Base-by-base conservation (phyloP, 805 yeast species). In the Yamadazyma tumulicola region DNA sequence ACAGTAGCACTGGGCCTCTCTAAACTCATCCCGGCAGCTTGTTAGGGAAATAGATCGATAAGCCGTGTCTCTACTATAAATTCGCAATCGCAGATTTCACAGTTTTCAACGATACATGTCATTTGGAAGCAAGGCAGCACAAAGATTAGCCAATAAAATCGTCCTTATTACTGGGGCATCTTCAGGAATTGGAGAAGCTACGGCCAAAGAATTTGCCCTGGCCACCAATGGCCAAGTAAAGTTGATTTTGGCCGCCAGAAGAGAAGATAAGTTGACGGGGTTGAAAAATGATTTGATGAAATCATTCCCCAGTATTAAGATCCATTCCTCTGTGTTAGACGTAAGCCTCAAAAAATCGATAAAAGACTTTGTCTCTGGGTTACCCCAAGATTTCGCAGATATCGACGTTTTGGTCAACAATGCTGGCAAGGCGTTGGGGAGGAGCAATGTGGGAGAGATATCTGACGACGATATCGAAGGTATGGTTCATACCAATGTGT, bases 181-280 rank as follows among this genome's bases (percentile, higher is more conserved):
- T 9, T 53, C 66, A 3, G 70, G 70, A n/a, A 64, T 64, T 38
- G 70, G 70, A n/a, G 63, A 54, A 27, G 68, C 70, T 19, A 59
- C 66, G 4, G 68, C 67, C 5, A 51, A 47, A 34, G 67, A 61
- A 36, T 61, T 64, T 45, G 70, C 70, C 3, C 39, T 52, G 6
- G 67, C 68, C 14, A 53, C 67, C 25, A 54, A 60, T 35, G 69
- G 69, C 13, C 47, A 59, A 22, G 52, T 63, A 39, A 59, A 47
- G 42, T 52, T 64, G 38, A 52, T 64, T 22, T 52, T 64, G 41
- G 57, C 67, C 5, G 69, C 69, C 7, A 55, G 69, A 44, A 54
- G 69, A 46, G 54, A 52, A 34, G 59, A 53, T 21, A 47, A 54
- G 31, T 49, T 64, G 31, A 29, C 38, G 9, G 40, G 34, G 4